A percentile compares a stretch with the other conserved stretches of the same genome.
phyloP scores from a whole-genome alignment of 2,329 filamentous ascomycete species.

The Colletotrichum salicis region DNA sequence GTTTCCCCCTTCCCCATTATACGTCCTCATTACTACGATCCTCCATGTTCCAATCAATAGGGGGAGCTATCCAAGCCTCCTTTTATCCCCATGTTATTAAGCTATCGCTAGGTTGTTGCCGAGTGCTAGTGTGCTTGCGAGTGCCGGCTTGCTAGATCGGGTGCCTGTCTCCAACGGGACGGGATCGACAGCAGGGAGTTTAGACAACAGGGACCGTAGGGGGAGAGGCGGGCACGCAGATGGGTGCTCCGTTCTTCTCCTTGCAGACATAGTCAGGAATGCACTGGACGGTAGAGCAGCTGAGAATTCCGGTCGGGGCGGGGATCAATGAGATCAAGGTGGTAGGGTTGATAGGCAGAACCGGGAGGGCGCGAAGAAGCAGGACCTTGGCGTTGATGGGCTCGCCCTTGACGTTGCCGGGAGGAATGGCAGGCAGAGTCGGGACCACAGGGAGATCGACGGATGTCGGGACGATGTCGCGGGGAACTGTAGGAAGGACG shows the following conservation, averaged over 20 bases:
- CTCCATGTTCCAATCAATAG: not conserved
- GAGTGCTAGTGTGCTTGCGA: not conserved
- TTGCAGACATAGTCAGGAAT: not conserved
- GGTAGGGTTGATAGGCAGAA: not conserved
- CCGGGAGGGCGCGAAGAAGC: not conserved
- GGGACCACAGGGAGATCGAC: not conserved
- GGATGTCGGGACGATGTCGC: not conserved
- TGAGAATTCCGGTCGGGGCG: not conserved
- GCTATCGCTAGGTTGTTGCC: not conserved
- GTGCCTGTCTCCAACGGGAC: too few relatives aligned
- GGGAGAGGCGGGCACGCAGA: not conserved
- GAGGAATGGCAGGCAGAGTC: not conserved
- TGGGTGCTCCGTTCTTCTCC: not conserved
- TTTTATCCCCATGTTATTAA: not conserved
- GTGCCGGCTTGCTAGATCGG: not conserved
- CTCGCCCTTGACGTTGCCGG: not conserved
- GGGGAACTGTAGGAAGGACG: not conserved
- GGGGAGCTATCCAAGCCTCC: not conserved
- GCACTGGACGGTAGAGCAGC: not conserved
- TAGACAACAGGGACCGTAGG: not conserved
- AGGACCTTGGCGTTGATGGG: not conserved
- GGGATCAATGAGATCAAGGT: not conserved
- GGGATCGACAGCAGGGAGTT: not conserved
- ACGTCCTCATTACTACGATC: not conserved
- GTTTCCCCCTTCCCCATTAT: constrained; percentile 1